Conservation (phyloP, 108 stramenopile genomes). For the Phaeodactylum tricornutum region DNA sequence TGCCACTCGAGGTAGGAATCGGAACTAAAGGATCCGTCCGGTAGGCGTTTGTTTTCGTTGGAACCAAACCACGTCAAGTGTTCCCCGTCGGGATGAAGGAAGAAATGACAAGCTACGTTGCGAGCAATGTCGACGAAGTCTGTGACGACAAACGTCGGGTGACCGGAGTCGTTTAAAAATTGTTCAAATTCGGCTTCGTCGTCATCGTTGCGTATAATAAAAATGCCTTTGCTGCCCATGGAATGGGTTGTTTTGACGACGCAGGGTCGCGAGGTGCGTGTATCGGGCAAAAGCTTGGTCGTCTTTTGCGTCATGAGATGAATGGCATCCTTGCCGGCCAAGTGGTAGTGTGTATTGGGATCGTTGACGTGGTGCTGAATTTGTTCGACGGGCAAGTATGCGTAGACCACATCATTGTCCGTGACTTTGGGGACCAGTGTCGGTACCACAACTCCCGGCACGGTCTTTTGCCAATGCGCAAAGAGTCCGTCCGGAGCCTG, state of each 20-base stretch:
- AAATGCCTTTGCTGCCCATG: conserved; percentile 27
- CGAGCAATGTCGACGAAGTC: conserved; percentile 25
- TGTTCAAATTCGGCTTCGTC: conserved; percentile 20
- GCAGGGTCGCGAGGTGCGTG: conserved; percentile 16
- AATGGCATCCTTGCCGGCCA: conserved; percentile 26
- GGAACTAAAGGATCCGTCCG: conserved; percentile 16
- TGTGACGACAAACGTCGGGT: conserved; percentile 22
- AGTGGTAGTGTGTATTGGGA: conserved; percentile 19
- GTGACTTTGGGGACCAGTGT: conserved; percentile 8
- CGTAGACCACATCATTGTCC: conserved; percentile 12
- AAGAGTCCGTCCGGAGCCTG: conserved; percentile 11
- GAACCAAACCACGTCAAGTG: conserved; percentile 20
- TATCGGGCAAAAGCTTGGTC: conserved; percentile 24
- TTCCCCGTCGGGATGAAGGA: conserved; percentile 21
- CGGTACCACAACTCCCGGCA: conserved; percentile 10
- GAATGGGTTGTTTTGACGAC: conserved; percentile 31
- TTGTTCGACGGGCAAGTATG: conserved; percentile 20
- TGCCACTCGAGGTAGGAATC: conserved; percentile 17
- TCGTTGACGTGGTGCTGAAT: conserved; percentile 23
- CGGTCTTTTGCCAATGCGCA: conserved; percentile 15
- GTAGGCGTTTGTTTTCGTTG: conserved; percentile 19
- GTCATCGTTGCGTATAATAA: conserved; percentile 26
- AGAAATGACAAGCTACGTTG: conserved; percentile 28
- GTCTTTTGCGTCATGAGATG: conserved; percentile 26
- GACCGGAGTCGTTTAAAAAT: conserved; percentile 17